Conservation (phyloP, 371 early-diverging fungal genomes). For the Saksenaea oblongispora region DNA sequence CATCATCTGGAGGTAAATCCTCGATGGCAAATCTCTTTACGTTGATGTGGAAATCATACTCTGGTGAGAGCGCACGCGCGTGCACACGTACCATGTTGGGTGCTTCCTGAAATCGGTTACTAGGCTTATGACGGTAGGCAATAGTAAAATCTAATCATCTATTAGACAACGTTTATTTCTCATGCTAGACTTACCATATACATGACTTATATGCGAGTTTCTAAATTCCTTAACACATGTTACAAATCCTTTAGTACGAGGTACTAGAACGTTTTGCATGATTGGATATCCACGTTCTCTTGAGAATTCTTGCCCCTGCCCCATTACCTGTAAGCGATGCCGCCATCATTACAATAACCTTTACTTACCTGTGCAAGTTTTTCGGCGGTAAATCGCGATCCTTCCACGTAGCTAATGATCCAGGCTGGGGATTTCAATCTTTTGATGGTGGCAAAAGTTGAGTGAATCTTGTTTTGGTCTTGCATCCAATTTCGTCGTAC, state of each 20-base stretch:
- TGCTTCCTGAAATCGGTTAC: conserved; percentile 43
- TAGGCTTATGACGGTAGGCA: conserved; percentile 53
- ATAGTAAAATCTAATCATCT: conserved; percentile 59
- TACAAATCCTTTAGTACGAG: conserved; percentile 82
- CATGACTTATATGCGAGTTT: conserved; percentile 63
- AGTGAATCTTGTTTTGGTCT: conserved; percentile 63
- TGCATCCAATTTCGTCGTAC: conserved; percentile 69
- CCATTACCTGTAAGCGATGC: background rate
- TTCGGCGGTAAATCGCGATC: conserved; percentile 63
- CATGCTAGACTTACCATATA: conserved; percentile 55
- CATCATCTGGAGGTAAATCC: conserved; percentile 62
- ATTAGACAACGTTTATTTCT: background rate
- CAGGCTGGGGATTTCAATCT: conserved; percentile 65
- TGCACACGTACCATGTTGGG: conserved; percentile 67
- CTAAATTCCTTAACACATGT: conserved; percentile 64
- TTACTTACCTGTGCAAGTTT: conserved; percentile 57
- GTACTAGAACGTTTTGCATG: conserved; percentile 72
- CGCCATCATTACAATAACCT: background rate
- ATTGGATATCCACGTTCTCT: conserved; percentile 56
- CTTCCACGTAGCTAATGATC: conserved; percentile 77
- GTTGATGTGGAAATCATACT: conserved; percentile 74
- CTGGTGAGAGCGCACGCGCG: conserved; percentile 49
- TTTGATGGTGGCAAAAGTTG: conserved; percentile 60
- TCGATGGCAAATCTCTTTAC: conserved; percentile 57
- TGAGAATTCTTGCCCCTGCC: conserved; percentile 62